These are phyloP conservation scores for Linderina pennispora DNA, from an alignment of 192 early-diverging fungal species.

Conservation along the genomic window DNA sequence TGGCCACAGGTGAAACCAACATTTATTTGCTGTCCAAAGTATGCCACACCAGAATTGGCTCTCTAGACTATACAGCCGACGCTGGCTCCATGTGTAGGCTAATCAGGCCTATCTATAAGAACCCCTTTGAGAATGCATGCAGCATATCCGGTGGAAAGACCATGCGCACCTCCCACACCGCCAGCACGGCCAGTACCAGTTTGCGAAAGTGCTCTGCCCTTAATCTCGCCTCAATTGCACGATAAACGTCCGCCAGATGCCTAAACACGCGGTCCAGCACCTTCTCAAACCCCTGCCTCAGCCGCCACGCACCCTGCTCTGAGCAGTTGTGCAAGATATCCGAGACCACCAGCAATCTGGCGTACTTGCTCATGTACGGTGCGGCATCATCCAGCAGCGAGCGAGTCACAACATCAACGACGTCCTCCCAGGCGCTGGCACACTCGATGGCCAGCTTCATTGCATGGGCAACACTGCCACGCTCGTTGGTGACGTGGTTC, in stretches of 20 bases:
- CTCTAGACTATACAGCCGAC: too few relatives aligned
- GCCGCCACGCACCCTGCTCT: constrained; percentile 77
- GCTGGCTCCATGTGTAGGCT: too few relatives aligned
- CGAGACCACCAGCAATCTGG: constrained; percentile 76
- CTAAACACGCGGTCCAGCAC: constrained; percentile 59
- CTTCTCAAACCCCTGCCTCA: constrained; percentile 60
- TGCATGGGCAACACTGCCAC: too few relatives aligned
- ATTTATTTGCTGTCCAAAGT: too few relatives aligned
- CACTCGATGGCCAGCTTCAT: constrained; percentile 85
- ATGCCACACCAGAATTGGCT: too few relatives aligned
- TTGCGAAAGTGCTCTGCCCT: constrained; percentile 76
- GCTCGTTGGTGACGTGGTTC: too few relatives aligned
- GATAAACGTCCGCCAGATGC: constrained; percentile 61
- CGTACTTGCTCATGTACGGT: constrained; percentile 57
- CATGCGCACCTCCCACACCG: constrained; percentile 88
- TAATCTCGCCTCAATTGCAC: constrained; percentile 62
- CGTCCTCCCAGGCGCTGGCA: constrained; percentile 73
- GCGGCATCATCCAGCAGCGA: constrained; percentile 55
- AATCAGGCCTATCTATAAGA: too few relatives aligned
- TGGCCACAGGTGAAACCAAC: too few relatives aligned
- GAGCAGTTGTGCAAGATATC: constrained; percentile 89
- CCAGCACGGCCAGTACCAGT: constrained; percentile 57
- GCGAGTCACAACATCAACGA: constrained; percentile 60
- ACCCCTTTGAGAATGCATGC: too few relatives aligned
- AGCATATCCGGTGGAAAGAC: constrained; percentile 77